These are phyloP conservation scores for Abrus pulchellus DNA, from an alignment of 306 rosid species.

Conservation along the genomic window DNA sequence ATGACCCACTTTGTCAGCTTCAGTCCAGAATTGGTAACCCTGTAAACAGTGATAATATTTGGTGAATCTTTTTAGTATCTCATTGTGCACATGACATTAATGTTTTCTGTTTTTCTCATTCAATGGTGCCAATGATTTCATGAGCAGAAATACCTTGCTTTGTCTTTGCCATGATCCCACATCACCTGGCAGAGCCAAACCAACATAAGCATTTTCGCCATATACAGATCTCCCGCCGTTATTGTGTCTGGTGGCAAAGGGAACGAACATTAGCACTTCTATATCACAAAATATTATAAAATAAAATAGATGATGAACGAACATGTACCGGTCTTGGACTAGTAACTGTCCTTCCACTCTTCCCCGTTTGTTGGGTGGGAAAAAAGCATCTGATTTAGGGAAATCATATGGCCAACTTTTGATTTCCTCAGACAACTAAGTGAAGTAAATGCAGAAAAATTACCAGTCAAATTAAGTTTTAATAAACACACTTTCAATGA, in stretches of 20 bases:
- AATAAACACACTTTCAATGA: not conserved
- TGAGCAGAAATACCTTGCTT: conserved; percentile 54
- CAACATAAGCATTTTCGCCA: conserved; percentile 55
- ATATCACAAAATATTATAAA: not conserved
- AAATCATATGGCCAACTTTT: conserved; percentile 70
- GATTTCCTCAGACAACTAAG: conserved; percentile 57
- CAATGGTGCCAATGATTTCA: not conserved
- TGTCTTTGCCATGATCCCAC: conserved; percentile 73
- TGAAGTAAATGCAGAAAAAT: not conserved
- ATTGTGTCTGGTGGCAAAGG: conserved; percentile 37
- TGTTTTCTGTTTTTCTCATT: not conserved
- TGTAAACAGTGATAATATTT: conserved; percentile 9
- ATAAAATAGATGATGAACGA: not conserved
- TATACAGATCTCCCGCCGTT: not conserved
- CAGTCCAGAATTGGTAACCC: conserved; percentile 83
- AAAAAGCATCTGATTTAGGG: conserved; percentile 56
- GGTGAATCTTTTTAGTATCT: not conserved
- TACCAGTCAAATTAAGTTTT: not conserved
- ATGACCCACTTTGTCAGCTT: conserved; percentile 51
- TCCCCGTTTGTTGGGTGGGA: conserved; percentile 57
- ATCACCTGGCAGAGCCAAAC: conserved; percentile 68
- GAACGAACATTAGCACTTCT: not conserved
- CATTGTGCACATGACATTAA: no score
- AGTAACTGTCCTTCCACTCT: conserved; percentile 56
- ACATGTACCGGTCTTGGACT: conserved; percentile 56